phyloP scores from a whole-genome alignment of 768 basidiomycete genomes.

The Daedalea quercina region DNA sequence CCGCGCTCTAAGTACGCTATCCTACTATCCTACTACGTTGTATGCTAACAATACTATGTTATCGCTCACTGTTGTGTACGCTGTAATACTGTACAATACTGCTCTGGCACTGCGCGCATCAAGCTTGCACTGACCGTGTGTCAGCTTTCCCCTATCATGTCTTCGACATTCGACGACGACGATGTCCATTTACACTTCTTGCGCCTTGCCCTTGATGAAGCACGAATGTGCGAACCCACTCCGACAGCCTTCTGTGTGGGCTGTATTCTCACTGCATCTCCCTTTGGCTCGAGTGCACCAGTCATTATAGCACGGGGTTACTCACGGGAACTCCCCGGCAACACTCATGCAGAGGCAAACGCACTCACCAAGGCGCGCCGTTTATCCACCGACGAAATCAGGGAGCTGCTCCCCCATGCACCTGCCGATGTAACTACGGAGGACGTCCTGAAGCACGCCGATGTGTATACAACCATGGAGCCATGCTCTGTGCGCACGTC shows the following conservation, averaged over 20 bases:
- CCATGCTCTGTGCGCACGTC: conserved; percentile 90
- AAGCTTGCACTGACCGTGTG: no score
- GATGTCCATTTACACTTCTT: conserved; percentile 39
- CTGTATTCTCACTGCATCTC: conserved; percentile 61
- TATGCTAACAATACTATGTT: neutral
- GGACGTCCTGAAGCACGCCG: conserved; percentile 50
- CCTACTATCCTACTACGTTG: no score
- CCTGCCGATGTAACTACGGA: conserved; percentile 28
- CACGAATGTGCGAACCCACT: conserved; percentile 59
- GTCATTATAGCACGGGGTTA: conserved; percentile 72
- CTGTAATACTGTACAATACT: no score
- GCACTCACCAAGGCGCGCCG: conserved; percentile 65
- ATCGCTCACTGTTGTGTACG: no score
- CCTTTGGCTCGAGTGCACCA: conserved; percentile 26
- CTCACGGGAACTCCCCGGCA: conserved; percentile 87
- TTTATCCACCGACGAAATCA: conserved; percentile 34
- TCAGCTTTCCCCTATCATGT: no score
- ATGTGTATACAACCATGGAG: conserved; percentile 94
- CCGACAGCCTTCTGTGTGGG: conserved; percentile 90
- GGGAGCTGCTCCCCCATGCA: conserved; percentile 34
- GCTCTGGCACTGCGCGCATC: no score
- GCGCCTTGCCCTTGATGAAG: conserved; percentile 61
- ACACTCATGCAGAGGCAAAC: conserved; percentile 97
- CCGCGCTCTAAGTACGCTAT: no score
- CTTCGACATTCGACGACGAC: conserved; percentile 1